These are phyloP conservation scores for Athelia psychrophila DNA, from an alignment of 1,284 basidiomycete species.

Conservation along the genomic window DNA sequence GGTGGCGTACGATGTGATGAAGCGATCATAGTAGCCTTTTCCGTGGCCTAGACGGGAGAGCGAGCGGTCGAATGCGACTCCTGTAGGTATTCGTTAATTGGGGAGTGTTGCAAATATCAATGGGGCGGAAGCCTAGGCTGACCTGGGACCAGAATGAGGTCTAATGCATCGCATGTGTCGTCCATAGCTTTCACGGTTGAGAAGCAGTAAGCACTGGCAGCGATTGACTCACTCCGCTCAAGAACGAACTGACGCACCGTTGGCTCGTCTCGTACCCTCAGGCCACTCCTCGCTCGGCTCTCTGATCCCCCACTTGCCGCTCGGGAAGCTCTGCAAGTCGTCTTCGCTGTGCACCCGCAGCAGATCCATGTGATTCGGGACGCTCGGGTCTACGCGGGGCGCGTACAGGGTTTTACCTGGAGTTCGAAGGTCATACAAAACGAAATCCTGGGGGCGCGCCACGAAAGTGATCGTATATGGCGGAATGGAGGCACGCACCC, in stretches of 20 bases:
- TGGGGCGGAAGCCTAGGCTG: slow-evolving; percentile 10
- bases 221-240: not conserved
- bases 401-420: slow-evolving; percentile 67
- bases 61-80: slow-evolving; percentile 74
- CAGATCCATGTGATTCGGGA: slow-evolving; percentile 59
- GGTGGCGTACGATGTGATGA: slow-evolving; percentile 53
- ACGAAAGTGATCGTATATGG: no score
- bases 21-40: slow-evolving; percentile 79
- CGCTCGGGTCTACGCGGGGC: slow-evolving; percentile 53
- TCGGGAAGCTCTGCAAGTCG: slow-evolving; percentile 55
- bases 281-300: slow-evolving; percentile 55
- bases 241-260: slow-evolving; percentile 39
- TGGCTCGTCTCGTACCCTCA: slow-evolving; percentile 40
- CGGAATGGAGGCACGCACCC: no score
- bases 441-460: no score
- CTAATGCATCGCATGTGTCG: slow-evolving; percentile 40
- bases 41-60: slow-evolving; percentile 74
- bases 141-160: slow-evolving; percentile 74
- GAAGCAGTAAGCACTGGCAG: slow-evolving; percentile 1
- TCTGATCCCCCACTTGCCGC: slow-evolving; percentile 70
- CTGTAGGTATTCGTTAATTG: slow-evolving; percentile 31
- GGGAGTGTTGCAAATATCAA: not conserved
- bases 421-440: not conserved
- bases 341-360: slow-evolving; percentile 54
- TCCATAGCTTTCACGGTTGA: slow-evolving; percentile 52